Conservation (phyloP, 2,329 filamentous ascomycete genomes). For the Venturia asperata region DNA sequence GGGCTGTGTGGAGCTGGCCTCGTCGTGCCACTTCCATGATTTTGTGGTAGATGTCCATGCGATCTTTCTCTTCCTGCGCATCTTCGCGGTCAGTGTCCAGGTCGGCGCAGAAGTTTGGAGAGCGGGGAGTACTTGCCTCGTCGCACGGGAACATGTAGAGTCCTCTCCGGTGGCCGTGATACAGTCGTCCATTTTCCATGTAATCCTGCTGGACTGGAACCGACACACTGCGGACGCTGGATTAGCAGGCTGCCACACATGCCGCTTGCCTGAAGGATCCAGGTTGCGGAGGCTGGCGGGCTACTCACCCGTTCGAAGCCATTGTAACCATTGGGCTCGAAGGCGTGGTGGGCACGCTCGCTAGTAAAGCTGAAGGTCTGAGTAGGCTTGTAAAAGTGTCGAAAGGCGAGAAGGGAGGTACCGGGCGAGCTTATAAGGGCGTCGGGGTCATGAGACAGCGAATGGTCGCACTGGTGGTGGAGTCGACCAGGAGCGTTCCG, state of each 20-base stretch:
- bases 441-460: slow-evolving; percentile 19
- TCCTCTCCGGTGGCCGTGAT: slow-evolving; percentile 59
- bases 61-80: slow-evolving; percentile 60
- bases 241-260: slow-evolving; percentile 10
- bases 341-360: slow-evolving; percentile 5
- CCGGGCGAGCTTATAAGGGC: slow-evolving; percentile 16
- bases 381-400: slow-evolving; percentile 1
- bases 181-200: slow-evolving; percentile 60
- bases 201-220: slow-evolving; percentile 41
- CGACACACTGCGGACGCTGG: slow-evolving; percentile 28
- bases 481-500: slow-evolving; percentile 10
- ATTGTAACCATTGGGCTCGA: slow-evolving; percentile 36
- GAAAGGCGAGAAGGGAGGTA: slow-evolving; percentile 7
- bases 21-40: slow-evolving; percentile 60
- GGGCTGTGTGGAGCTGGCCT: slow-evolving; percentile 42
- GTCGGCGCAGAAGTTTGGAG: slow-evolving; percentile 22
- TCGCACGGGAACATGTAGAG: slow-evolving; percentile 75
- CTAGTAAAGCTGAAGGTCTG: slow-evolving; percentile 1
- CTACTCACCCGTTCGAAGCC: slow-evolving; percentile 39
- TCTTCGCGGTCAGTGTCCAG: slow-evolving; percentile 13
- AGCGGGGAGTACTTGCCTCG: slow-evolving; percentile 45
- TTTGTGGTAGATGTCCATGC: slow-evolving; percentile 76
- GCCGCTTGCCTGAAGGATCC: slow-evolving; percentile 6
- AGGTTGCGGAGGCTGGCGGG: slow-evolving; percentile 19
- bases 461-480: slow-evolving; percentile 17